Conservation (phyloP, 148 eudicot genomes). For the Chenopodium suecicum region DNA sequence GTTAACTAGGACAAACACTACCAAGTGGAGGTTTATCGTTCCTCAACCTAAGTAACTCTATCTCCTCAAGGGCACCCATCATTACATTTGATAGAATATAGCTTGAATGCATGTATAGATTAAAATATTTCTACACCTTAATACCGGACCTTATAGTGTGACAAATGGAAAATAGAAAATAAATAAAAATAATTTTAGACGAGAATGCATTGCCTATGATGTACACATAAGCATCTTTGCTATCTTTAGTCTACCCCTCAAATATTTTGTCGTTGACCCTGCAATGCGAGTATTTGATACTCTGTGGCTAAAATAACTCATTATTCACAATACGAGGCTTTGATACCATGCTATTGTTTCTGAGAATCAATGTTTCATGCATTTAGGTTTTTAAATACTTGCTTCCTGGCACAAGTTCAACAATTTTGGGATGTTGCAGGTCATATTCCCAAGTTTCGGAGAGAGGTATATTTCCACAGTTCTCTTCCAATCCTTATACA, state of each 20-base stretch:
- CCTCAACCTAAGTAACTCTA: neutral
- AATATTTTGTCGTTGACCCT: neutral
- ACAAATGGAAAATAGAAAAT: neutral
- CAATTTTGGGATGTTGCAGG: slow-evolving; percentile 35
- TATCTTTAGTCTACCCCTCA: neutral
- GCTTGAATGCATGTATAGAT: neutral
- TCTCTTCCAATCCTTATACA: slow-evolving; percentile 46
- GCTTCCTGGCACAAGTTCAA: neutral
- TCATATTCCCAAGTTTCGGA: slow-evolving; percentile 76
- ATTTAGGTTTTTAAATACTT: too few relatives aligned
- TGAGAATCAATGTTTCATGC: neutral
- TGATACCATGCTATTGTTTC: neutral
- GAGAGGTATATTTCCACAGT: slow-evolving; percentile 62
- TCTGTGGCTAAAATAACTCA: neutral
- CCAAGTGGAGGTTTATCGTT: neutral
- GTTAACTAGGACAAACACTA: neutral
- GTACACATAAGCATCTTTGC: neutral
- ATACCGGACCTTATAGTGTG: neutral
- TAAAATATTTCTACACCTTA: neutral
- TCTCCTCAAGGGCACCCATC: neutral
- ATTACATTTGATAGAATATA: too few relatives aligned
- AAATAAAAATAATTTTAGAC: too few relatives aligned
- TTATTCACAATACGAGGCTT: neutral
- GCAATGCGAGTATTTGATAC: neutral
- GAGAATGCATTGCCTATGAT: too few relatives aligned